Evolutionary conservation across 2,329 filamentous ascomycete species (phyloP), one percentile per base, ranked within the genome.

Genomic region (Metarhizium anisopliae): DNA sequence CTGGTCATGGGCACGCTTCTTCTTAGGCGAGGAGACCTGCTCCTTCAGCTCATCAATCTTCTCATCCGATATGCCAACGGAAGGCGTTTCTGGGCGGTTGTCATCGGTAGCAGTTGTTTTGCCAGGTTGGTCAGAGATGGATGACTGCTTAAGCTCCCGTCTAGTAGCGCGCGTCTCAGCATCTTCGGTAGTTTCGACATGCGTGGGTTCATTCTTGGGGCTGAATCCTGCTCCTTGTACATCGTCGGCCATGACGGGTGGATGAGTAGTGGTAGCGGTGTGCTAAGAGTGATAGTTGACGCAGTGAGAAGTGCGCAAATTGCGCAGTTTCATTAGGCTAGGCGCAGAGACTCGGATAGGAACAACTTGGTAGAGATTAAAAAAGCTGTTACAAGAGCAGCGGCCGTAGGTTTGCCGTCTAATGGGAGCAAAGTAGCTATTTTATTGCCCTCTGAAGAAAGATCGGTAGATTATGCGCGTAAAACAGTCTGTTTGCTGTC

Each of bases 61-160:
- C n/a, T 62, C 60, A 56, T 69, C 64, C 20, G 64, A 58, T 59
- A 67, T 62, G 54, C 71, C 67, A 50, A 66, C 64, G 42, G 73
- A 70, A 25, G 72, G 72, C 2, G 72, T 70, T 56, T 63, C 60
- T 20, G 66, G 61, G 36, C 64, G 63, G 6, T 59, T 68, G 59
- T 59, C 65, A 59, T 56, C 58, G 11, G 50, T 43, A 5, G 54
- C 40, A 7, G 30, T 54, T 6, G 53, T 40, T 25, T 55, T 52
- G 53, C 55, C 57, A 53, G 54, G 50, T 36, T 50, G 42, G 52
- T 80, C 82, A 16, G 83, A 86, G 60, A 86, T 85, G 53, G 73
- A 77, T 10, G 83, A 84, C 60, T 86, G 81, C 70, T 80, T 83
- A 45, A 86, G 75, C 70, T 86, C 83, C 63, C 84, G 79, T 59